Evolutionary conservation across 2,329 filamentous ascomycete species (phyloP), one percentile per base, ranked within the genome.

Genomic region (Clarireedia hainanense): DNA sequence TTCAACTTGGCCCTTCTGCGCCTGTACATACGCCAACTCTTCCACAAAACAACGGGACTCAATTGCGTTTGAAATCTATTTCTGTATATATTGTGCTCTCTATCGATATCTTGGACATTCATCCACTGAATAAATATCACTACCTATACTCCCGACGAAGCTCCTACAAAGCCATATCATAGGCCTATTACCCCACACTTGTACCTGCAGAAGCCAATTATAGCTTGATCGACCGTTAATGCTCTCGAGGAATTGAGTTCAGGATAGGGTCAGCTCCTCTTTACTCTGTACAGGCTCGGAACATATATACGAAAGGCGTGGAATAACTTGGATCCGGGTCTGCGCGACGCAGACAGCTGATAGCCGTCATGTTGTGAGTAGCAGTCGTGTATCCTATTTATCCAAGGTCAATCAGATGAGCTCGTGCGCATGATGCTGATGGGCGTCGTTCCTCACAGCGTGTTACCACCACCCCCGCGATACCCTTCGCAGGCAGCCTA

Each of bases 381-480:
- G 52, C 24, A 45, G 42, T 50, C 47, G 9, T 24, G 12, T 46
- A 23, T 46, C 10, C 42, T 36, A 43, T 50, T 55, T 55, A 55
- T 26, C 52, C 52, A 50, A 36, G 40, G 26, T 50, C 10, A 20
- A 43, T 40, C 24, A 17, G 27, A 49, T 47, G 24, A 23, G 23
- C 47, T 50, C 52, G 46, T 55, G 52, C 36, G 17, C 40, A 60
- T 40, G 57, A 55, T 47, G 47, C 57, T 66, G 50, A 68, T 63
- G 62, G 58, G 57, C 50, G 43, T 49, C 26, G 26, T 14, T 37
- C 52, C 42, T 42, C 59, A 6, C 42, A 68, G 88, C 73, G 90
- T 95, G 64, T 80, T 96, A 58, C 83, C 82, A 65, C 90, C 91
- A 58, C 91, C 91, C 60, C 90, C 88, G 58, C 84, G 91, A 71